Evolutionary conservation across 2,329 filamentous ascomycete genomes (phyloP), one percentile per base, ranked within the genome.

Genomic region (Setomelanomma holmii): DNA sequence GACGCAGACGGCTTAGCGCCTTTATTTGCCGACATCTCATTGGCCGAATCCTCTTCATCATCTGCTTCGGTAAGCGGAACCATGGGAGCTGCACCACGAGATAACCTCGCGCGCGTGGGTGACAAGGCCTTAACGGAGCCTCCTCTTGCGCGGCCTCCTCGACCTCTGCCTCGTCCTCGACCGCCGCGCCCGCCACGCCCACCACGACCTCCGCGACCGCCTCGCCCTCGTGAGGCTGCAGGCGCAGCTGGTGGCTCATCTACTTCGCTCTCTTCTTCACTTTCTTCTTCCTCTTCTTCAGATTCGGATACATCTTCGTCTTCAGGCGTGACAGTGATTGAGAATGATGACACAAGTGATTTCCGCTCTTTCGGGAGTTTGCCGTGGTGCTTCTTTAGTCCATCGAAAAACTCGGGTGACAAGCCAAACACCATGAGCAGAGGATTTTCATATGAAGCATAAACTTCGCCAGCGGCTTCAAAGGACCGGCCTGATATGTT

Each of bases 381-480:
- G 47, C 60, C 62, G 47, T 61, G 63, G 50, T 61, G 62, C 47
- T 60, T 67, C 53, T 68, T 66, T 17, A 74, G 61, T n/a, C 56
- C 51, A 43, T 67, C 55, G 45, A 70, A 66, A 53, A 73, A 74
- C 46, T 72, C 64, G 40, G 52, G 63, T 47, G 70, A 61, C 27
- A 75, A 36, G 35, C 70, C 70, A 57, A 69, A 68, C 30, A 75
- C 67, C 61, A 67, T 70, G 12, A 75, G 63, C 34, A 71, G 60
- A 23, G 66, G 69, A 30, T 60, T 54, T 47, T 71, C 60, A 40
- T 68, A 75, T n/a, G 61, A 64, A 41, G 67, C 69, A 46, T 69
- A 67, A 19, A 74, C 59, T 30, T 67, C 63, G 19, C 58, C 55
- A 21, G 60, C 66, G 41, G 61, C 61, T 43, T 68, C 66, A 45